Conservation (phyloP, 2,329 filamentous ascomycete genomes). For the Beauveria varroae region DNA sequence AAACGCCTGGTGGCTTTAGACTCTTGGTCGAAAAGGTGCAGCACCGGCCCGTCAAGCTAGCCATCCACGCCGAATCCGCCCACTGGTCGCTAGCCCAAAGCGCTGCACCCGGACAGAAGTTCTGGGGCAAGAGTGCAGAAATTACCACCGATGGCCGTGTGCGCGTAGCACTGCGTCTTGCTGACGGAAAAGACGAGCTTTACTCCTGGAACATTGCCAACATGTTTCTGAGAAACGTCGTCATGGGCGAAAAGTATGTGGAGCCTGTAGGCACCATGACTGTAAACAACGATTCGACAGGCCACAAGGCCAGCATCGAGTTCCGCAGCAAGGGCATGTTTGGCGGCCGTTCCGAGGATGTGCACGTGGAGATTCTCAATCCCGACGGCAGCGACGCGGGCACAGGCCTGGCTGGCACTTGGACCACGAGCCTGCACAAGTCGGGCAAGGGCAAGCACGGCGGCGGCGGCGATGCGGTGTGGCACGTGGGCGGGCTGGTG, state of each 20-base stretch:
- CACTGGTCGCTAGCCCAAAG: conserved; percentile 84
- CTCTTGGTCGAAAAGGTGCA: conserved; percentile 93
- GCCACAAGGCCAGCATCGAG: conserved; percentile 75
- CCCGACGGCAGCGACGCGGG: conserved; percentile 57
- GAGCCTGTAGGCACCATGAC: conserved; percentile 90
- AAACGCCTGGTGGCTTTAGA: conserved; percentile 66
- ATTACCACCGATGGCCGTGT: conserved; percentile 87
- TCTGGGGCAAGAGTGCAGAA: conserved; percentile 96
- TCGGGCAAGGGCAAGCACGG: conserved; percentile 49
- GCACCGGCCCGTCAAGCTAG: conserved; percentile 85
- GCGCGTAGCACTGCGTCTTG: conserved; percentile 61
- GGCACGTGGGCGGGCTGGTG: conserved; percentile 71
- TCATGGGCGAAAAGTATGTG: conserved; percentile 96
- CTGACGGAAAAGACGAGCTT: conserved; percentile 64
- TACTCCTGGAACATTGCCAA: conserved; percentile 88
- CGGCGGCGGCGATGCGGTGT: conserved; percentile 59
- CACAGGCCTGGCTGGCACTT: conserved; percentile 69
- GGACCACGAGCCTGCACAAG: conserved; percentile 68
- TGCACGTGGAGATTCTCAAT: conserved; percentile 66
- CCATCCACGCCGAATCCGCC: conserved; percentile 82
- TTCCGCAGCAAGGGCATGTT: conserved; percentile 98
- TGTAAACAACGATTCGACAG: conserved; percentile 74
- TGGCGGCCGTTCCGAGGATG: conserved; percentile 86
- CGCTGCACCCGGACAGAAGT: conserved; percentile 86
- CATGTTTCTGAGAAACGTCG: conserved; percentile 89